Percentiles rank a stretch among this genome's conserved stretches.
Evolutionary conservation across 352 stramenopile species (phyloP).

Genomic region (Globisporangium rhizosaccharum): DNA sequence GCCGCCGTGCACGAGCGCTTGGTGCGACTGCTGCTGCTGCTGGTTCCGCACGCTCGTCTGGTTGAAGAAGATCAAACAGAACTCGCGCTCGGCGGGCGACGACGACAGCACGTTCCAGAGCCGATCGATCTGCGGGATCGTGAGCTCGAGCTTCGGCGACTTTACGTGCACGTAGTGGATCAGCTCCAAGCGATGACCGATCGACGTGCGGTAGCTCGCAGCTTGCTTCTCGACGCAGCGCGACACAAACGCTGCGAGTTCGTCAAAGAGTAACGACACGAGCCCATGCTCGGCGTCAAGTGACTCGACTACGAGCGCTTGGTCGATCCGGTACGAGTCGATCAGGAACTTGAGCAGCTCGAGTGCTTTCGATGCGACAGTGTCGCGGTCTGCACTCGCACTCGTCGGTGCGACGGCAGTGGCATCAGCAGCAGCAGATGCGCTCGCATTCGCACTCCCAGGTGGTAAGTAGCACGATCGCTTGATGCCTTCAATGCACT

Average conservation of each 20-base stretch:
- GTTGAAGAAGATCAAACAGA: conserved; percentile 82
- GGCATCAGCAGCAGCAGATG: not conserved
- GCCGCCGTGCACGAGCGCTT: conserved; percentile 15
- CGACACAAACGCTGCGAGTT: conserved; percentile 74
- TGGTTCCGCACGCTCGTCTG: conserved; percentile 56
- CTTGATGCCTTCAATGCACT: conserved; percentile 79
- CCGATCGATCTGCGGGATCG: conserved; percentile 63
- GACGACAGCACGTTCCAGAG: conserved; percentile 76
- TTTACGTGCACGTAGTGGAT: conserved; percentile 86
- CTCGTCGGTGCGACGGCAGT: conserved; percentile 5
- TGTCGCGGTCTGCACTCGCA: conserved; percentile 27
- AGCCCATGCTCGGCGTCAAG: conserved; percentile 70
- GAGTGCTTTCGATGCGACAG: conserved; percentile 58
- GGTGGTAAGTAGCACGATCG: conserved; percentile 46
- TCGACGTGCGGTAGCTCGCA: conserved; percentile 55
- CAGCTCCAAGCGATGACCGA: conserved; percentile 80
- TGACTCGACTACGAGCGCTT: conserved; percentile 60
- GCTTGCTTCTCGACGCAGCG: conserved; percentile 46
- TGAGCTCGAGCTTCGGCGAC: conserved; percentile 70
- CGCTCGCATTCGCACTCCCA: not conserved
- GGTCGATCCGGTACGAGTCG: conserved; percentile 72
- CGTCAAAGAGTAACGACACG: conserved; percentile 76
- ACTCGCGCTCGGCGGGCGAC: conserved; percentile 66
- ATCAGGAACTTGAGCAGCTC: conserved; percentile 87
- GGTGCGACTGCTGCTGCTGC: conserved; percentile 20